These are phyloP conservation scores for Fragaria nilgerrensis DNA, from an alignment of 306 rosid genomes.

Conservation along the genomic window DNA sequence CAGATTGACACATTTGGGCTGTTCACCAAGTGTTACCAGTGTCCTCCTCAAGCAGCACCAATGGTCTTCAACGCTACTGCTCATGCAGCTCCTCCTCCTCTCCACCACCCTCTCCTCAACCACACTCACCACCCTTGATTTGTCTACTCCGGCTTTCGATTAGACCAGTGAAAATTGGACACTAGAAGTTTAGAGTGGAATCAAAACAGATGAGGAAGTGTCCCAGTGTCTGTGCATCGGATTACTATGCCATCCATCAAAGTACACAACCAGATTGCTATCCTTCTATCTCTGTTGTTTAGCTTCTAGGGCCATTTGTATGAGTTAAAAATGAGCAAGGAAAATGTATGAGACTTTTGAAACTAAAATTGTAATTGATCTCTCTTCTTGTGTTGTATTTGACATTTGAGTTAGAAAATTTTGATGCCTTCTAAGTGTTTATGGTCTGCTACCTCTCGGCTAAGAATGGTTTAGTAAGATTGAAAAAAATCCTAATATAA, in stretches of 20 bases:
- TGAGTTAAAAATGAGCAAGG: slow-evolving; percentile 6
- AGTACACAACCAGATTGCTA: background rate
- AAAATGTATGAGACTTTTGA: slow-evolving; percentile 16
- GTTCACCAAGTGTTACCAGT: slow-evolving; percentile 94
- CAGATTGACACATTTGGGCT: slow-evolving; percentile 93
- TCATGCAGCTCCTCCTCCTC: slow-evolving; percentile 52
- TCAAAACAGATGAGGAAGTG: background rate
- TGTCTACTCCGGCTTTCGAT: background rate
- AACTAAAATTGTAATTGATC: background rate
- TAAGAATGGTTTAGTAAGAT: background rate
- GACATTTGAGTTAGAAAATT: background rate
- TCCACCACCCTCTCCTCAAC: slow-evolving; percentile 33
- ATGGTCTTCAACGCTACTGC: slow-evolving; percentile 45
- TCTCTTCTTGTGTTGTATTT: slow-evolving; percentile 1
- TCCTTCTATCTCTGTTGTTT: slow-evolving; percentile 5
- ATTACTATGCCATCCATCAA: slow-evolving; percentile 4
- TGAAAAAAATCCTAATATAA: background rate
- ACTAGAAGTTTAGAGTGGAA: slow-evolving; percentile 9
- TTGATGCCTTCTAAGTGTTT: background rate
- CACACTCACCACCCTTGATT: slow-evolving; percentile 26
- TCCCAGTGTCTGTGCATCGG: background rate
- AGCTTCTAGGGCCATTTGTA: slow-evolving; percentile 11
- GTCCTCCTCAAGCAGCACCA: slow-evolving; percentile 42
- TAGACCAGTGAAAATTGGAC: background rate
- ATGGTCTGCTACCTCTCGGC: background rate